Conservation (phyloP, 2,329 filamentous ascomycete species). For the Ascocoryne sarcoides region DNA sequence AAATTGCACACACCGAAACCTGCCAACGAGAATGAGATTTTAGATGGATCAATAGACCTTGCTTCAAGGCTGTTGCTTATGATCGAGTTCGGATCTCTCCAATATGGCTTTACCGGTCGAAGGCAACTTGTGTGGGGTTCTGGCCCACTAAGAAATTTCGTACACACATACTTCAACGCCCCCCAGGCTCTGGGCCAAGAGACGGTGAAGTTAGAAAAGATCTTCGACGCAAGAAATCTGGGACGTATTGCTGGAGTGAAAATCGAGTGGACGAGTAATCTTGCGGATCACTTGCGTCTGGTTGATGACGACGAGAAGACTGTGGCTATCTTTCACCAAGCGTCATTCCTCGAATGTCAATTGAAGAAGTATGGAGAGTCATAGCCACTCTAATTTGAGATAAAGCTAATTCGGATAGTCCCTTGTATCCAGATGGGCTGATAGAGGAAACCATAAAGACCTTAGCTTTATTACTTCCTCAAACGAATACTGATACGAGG, state of each 20-base stretch:
- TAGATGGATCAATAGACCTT: constrained; percentile 4
- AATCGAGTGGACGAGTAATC: constrained; percentile 32
- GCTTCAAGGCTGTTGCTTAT: constrained; percentile 7
- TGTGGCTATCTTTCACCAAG: constrained; percentile 34
- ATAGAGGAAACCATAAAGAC: constrained; percentile 32
- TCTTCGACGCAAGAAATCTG: constrained; percentile 22
- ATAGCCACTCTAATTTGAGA: neutral
- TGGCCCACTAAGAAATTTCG: constrained; percentile 1
- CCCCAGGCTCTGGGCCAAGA: constrained; percentile 2
- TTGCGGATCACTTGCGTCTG: constrained; percentile 34
- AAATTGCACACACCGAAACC: neutral
- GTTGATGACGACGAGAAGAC: constrained; percentile 32
- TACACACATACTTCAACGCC: neutral
- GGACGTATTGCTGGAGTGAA: constrained; percentile 31
- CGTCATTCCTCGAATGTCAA: constrained; percentile 30
- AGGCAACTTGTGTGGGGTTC: neutral
- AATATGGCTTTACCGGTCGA: constrained; percentile 1
- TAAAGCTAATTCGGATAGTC: constrained; percentile 9
- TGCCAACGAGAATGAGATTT: neutral
- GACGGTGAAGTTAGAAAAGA: constrained; percentile 6
- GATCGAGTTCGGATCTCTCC: constrained; percentile 6
- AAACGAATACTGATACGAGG: constrained; percentile 17
- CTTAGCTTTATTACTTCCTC: constrained; percentile 31
- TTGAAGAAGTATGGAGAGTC: constrained; percentile 6
- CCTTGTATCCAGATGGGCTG: constrained; percentile 27